Evolutionary conservation across 495 filamentous ascomycete genomes (phyloP).

Genomic region (Bathelium albidoporum): DNA sequence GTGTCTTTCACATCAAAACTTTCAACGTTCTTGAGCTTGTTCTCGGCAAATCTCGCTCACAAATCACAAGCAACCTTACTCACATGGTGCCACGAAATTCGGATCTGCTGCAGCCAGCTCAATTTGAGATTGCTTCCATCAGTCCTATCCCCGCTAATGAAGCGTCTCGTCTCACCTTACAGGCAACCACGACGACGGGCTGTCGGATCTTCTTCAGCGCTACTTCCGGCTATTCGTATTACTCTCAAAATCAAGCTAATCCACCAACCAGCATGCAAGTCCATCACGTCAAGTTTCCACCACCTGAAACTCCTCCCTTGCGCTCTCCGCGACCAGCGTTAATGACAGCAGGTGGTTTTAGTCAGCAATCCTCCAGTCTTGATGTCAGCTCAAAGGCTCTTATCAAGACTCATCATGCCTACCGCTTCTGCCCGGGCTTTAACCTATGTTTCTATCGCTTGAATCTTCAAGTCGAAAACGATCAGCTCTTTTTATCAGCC

Average conservation of each 20-base stretch:
- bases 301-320: slow-evolving; percentile 33
- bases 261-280: slow-evolving; percentile 95
- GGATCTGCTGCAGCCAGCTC: slow-evolving; percentile 52
- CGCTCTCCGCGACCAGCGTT: background rate
- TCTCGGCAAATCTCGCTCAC: slow-evolving; percentile 45
- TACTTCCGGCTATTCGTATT: slow-evolving; percentile 64
- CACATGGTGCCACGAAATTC: slow-evolving; percentile 62
- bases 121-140: slow-evolving; percentile 63
- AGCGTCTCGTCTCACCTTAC: slow-evolving; percentile 72
- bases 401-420: slow-evolving; percentile 13
- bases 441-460: slow-evolving; percentile 36
- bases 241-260: slow-evolving; percentile 40
- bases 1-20: slow-evolving; percentile 67
- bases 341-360: slow-evolving; percentile 23
- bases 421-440: slow-evolving; percentile 75
- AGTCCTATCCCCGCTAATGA: slow-evolving; percentile 72
- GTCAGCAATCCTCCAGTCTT: slow-evolving; percentile 16
- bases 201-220: slow-evolving; percentile 88
- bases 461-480: slow-evolving; percentile 30
- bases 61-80: slow-evolving; percentile 56
- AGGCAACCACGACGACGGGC: slow-evolving; percentile 82
- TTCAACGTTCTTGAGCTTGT: slow-evolving; percentile 42
- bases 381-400: slow-evolving; percentile 31
- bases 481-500: slow-evolving; percentile 66
- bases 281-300: slow-evolving; percentile 88